Percentiles rank a stretch among this genome's conserved stretches.
Conservation (phyloP, 768 basidiomycete genomes). For the Leccinum fibrillosum region DNA sequence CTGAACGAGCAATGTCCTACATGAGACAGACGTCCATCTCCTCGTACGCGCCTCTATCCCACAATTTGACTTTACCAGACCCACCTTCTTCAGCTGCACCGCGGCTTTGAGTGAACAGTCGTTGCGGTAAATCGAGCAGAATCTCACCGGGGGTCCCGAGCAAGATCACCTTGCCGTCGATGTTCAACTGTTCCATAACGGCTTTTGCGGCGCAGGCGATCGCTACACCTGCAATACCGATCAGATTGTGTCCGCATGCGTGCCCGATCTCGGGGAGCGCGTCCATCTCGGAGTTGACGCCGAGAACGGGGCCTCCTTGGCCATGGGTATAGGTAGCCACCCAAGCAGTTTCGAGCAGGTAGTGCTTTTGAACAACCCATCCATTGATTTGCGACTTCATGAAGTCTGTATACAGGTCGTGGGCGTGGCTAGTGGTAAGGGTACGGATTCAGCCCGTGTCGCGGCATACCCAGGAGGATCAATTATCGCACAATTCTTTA, state of each 20-base stretch:
- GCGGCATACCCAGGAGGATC: neutral
- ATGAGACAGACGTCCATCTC: conserved; percentile 76
- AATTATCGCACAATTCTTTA: conserved; percentile 34
- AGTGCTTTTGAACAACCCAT: conserved; percentile 50
- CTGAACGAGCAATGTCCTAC: conserved; percentile 29
- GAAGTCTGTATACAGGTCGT: conserved; percentile 66
- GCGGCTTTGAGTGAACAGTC: neutral
- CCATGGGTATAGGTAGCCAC: conserved; percentile 66
- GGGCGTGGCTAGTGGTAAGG: conserved; percentile 51
- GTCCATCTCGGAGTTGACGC: conserved; percentile 78
- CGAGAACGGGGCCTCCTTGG: conserved; percentile 57
- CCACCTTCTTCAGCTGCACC: conserved; percentile 73
- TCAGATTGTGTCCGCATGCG: conserved; percentile 82
- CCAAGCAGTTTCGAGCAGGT: conserved; percentile 74
- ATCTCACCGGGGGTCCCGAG: conserved; percentile 72
- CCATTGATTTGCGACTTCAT: conserved; percentile 61
- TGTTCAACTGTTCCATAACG: conserved; percentile 56
- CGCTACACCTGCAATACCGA: conserved; percentile 72
- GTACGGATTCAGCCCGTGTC: neutral
- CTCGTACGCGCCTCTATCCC: conserved; percentile 69
- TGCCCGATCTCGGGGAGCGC: conserved; percentile 60
- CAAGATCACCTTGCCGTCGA: conserved; percentile 66
- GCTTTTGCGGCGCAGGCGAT: conserved; percentile 67
- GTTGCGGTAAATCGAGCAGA: neutral
- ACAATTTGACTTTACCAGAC: conserved; percentile 63